phyloP scores from a whole-genome alignment of 192 early-diverging fungal genomes.

The Umbelopsis isabellina region DNA sequence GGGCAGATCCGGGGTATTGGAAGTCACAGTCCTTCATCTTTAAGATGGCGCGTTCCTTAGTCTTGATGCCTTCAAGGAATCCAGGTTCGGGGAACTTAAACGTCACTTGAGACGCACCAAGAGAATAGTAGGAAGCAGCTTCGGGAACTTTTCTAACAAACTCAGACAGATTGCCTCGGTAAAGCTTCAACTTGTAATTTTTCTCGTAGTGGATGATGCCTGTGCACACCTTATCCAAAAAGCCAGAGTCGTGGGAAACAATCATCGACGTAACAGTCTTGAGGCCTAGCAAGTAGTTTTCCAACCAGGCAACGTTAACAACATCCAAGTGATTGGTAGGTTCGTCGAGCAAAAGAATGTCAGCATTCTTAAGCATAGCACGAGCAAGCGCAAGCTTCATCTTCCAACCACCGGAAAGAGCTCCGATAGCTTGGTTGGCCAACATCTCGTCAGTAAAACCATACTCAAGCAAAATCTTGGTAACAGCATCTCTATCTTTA shows the following conservation, averaged over 20 bases:
- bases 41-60: slow-evolving; percentile 76
- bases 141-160: slow-evolving; percentile 78
- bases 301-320: slow-evolving; percentile 60
- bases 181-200: slow-evolving; percentile 72
- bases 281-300: slow-evolving; percentile 72
- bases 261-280: slow-evolving; percentile 81
- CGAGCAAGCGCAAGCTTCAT: slow-evolving; percentile 88
- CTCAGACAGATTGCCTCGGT: slow-evolving; percentile 80
- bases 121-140: slow-evolving; percentile 78
- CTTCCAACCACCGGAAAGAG: slow-evolving; percentile 88
- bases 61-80: slow-evolving; percentile 75
- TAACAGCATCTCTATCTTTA: slow-evolving; percentile 51
- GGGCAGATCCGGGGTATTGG: slow-evolving; percentile 68
- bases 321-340: slow-evolving; percentile 89
- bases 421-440: slow-evolving; percentile 63
- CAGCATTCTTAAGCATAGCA: slow-evolving; percentile 85
- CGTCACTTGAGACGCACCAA: slow-evolving; percentile 63
- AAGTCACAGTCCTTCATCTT: slow-evolving; percentile 75
- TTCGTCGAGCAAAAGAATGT: slow-evolving; percentile 85
- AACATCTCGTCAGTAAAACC: slow-evolving; percentile 73
- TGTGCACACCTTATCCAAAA: slow-evolving; percentile 81
- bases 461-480: slow-evolving; percentile 57
- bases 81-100: slow-evolving; percentile 80
- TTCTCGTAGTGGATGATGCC: slow-evolving; percentile 86
- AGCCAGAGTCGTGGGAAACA: slow-evolving; percentile 86